A percentile compares a stretch with the other conserved stretches of the same genome.
These are phyloP conservation scores for Yamadazyma spencermartinsiae DNA, from an alignment of 1,139 yeast genomes.

Conservation along the genomic window DNA sequence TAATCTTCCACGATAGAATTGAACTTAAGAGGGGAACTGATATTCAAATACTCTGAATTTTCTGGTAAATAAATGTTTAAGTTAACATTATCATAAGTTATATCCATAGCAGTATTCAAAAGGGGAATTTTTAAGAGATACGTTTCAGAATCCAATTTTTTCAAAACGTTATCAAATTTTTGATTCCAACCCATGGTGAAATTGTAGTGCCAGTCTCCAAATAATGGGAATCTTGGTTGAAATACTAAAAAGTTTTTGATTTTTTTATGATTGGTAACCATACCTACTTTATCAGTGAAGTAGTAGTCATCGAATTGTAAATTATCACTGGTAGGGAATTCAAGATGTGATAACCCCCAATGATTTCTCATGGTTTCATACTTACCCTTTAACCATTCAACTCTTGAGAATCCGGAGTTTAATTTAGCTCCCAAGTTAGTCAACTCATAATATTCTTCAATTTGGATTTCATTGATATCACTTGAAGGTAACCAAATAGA, in stretches of 20 bases:
- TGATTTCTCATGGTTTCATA: slow-evolving; percentile 42
- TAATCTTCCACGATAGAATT: slow-evolving; percentile 34
- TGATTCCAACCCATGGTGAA: slow-evolving; percentile 93
- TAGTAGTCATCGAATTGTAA: slow-evolving; percentile 59
- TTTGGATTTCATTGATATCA: slow-evolving; percentile 39
- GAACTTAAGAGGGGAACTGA: slow-evolving; percentile 57
- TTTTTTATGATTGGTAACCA: slow-evolving; percentile 78
- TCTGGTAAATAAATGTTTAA: slow-evolving; percentile 81
- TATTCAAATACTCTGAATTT: slow-evolving; percentile 66
- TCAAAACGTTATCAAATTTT: slow-evolving; percentile 54
- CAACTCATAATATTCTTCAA: slow-evolving; percentile 86
- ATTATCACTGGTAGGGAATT: slow-evolving; percentile 47
- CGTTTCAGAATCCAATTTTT: slow-evolving; percentile 45
- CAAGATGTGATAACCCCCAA: slow-evolving; percentile 55
- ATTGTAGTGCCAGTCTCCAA: slow-evolving; percentile 96
- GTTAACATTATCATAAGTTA: slow-evolving; percentile 62
- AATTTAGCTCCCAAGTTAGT: slow-evolving; percentile 75
- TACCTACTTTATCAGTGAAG: slow-evolving; percentile 87
- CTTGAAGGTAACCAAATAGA: slow-evolving; percentile 69
- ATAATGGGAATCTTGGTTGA: slow-evolving; percentile 87
- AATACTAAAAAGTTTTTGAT: slow-evolving; percentile 53
- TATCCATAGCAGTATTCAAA: slow-evolving; percentile 69
- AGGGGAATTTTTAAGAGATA: slow-evolving; percentile 71
- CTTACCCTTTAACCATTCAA: slow-evolving; percentile 66
- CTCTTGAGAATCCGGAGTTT: slow-evolving; percentile 70